A percentile compares a stretch with the other conserved stretches of the same genome.
phyloP scores from a whole-genome alignment of 148 eudicot genomes.

The Chenopodium berlandieri region DNA sequence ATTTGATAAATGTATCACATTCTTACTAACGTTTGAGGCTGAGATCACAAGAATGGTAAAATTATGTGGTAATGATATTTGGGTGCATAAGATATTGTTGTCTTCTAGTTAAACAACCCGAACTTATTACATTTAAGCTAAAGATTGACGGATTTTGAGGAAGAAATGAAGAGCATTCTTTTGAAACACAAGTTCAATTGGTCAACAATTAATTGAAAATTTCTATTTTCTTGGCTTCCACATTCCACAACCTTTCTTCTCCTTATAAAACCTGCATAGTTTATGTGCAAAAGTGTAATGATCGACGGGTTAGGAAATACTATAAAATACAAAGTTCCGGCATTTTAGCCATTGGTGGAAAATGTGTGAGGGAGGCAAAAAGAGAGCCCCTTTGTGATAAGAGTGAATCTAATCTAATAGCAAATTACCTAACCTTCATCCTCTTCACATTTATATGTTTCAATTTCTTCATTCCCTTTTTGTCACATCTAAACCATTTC shows the following conservation, averaged over 20 bases:
- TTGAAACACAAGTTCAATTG: conserved; percentile 27
- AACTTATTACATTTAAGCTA: conserved; percentile 14
- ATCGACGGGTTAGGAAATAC: not conserved
- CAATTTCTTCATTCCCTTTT: conserved; percentile 30
- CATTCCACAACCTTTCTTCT: conserved; percentile 40
- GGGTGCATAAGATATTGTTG: conserved; percentile 12
- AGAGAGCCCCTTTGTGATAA: conserved; percentile 63
- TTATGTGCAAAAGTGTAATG: conserved; percentile 1
- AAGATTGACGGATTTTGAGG: conserved; percentile 8
- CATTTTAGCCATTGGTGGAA: conserved; percentile 49
- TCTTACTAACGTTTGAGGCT: not conserved
- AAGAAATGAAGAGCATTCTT: conserved; percentile 21
- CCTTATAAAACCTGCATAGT: conserved; percentile 19
- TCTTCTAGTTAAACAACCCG: conserved; percentile 15
- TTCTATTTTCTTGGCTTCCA: conserved; percentile 36
- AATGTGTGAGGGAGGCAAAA: conserved; percentile 57
- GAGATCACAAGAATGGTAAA: not conserved
- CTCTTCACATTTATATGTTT: conserved; percentile 46
- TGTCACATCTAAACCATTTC: conserved; percentile 51
- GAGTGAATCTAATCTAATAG: conserved; percentile 29
- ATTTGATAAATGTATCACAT: not conserved
- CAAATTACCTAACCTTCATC: conserved; percentile 70
- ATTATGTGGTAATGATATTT: conserved; percentile 14
- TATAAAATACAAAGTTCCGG: conserved; percentile 28
- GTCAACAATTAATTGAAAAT: conserved; percentile 24